phyloP scores from a whole-genome alignment of 495 filamentous ascomycete genomes.

The Hypoxylon intermedium region DNA sequence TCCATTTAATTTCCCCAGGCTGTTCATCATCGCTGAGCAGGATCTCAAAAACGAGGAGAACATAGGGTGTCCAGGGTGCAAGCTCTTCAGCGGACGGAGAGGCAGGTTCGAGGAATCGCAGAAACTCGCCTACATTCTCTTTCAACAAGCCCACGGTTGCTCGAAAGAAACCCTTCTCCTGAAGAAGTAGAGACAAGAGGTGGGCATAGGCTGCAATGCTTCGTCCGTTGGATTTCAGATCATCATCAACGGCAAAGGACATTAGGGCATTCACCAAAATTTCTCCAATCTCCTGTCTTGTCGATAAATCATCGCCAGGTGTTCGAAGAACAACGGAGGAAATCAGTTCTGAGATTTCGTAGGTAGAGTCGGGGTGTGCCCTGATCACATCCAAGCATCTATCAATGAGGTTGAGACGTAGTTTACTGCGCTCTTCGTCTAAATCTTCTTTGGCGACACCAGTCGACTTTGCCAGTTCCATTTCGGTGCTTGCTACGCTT shows the following conservation, averaged over 20 bases:
- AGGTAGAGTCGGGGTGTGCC: slow-evolving; percentile 85
- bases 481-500: slow-evolving; percentile 17
- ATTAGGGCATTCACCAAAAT: slow-evolving; percentile 87
- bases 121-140: slow-evolving; percentile 75
- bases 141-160: slow-evolving; percentile 77
- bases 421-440: slow-evolving; percentile 73
- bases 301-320: slow-evolving; percentile 59
- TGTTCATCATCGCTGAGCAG: slow-evolving; percentile 86
- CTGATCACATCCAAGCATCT: slow-evolving; percentile 89
- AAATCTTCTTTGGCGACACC: slow-evolving; percentile 77
- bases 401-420: slow-evolving; percentile 82
- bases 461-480: slow-evolving; percentile 14
- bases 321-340: slow-evolving; percentile 75
- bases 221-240: slow-evolving; percentile 66
- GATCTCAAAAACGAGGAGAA: slow-evolving; percentile 88
- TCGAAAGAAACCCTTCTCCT: slow-evolving; percentile 80
- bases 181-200: slow-evolving; percentile 85
- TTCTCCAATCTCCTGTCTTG: slow-evolving; percentile 75
- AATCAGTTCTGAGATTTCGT: slow-evolving; percentile 89
- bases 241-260: slow-evolving; percentile 79
- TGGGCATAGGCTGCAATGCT: slow-evolving; percentile 89
- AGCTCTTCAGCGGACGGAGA: slow-evolving; percentile 73
- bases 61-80: slow-evolving; percentile 89
- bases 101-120: slow-evolving; percentile 78
- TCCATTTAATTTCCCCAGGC: slow-evolving; percentile 77